Evolutionary conservation across 2,329 filamentous ascomycete species (phyloP).

Genomic region (Dothistroma septosporum): DNA sequence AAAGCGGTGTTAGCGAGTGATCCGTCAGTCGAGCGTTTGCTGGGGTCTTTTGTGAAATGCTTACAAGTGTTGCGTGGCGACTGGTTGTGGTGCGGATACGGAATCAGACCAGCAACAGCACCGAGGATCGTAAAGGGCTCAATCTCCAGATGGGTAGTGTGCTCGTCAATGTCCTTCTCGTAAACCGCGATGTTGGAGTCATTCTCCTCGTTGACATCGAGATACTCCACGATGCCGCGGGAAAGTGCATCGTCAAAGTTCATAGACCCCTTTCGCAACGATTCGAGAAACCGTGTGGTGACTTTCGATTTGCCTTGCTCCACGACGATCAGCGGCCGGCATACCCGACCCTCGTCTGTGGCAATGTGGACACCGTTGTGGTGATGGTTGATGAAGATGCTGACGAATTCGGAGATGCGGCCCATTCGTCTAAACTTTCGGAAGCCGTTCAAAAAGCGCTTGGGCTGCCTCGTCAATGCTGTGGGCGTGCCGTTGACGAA

Average conservation of each 20-base stretch:
- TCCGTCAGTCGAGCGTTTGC: background rate
- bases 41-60: constrained; percentile 35
- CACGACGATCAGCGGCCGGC: constrained; percentile 90
- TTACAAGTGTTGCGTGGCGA: constrained; percentile 97
- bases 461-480: constrained; percentile 79
- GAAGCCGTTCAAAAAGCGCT: constrained; percentile 79
- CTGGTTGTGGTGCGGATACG: constrained; percentile 98
- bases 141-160: constrained; percentile 92
- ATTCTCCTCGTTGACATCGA: constrained; percentile 98
- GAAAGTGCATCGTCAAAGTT: constrained; percentile 93
- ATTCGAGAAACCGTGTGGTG: constrained; percentile 69
- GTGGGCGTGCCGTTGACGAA: constrained; percentile 95
- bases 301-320: constrained; percentile 82
- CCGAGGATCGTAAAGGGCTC: constrained; percentile 96
- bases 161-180: constrained; percentile 74
- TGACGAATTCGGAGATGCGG: constrained; percentile 91
- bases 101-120: constrained; percentile 91
- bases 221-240: constrained; percentile 86
- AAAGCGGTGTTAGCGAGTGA: background rate
- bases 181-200: constrained; percentile 90
- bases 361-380: constrained; percentile 55
- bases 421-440: constrained; percentile 82
- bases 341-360: constrained; percentile 94
- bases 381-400: constrained; percentile 24
- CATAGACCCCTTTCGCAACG: constrained; percentile 76